These are phyloP conservation scores for Cucurbita ficifolia DNA, from an alignment of 306 rosid genomes.

Conservation along the genomic window DNA sequence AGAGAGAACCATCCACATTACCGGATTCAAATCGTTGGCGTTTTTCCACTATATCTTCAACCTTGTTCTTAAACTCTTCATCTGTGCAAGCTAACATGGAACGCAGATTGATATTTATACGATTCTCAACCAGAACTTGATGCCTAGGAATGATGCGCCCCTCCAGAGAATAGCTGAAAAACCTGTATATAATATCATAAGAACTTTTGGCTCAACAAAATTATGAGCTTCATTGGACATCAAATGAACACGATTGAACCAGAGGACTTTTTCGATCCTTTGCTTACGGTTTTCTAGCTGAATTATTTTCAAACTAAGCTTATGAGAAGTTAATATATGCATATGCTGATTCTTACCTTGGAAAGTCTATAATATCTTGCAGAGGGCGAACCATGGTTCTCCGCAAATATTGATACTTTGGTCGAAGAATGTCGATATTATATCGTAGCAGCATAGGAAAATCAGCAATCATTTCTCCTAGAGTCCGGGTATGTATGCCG, in stretches of 20 bases:
- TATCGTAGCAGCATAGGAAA: conserved; percentile 83
- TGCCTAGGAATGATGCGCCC: conserved; percentile 82
- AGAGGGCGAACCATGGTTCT: conserved; percentile 74
- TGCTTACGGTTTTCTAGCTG: neutral
- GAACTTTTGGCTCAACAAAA: neutral
- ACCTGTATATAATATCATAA: conserved; percentile 26
- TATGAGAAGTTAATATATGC: neutral
- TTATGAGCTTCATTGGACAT: neutral
- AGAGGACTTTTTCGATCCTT: neutral
- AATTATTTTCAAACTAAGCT: neutral
- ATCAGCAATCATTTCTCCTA: conserved; percentile 84
- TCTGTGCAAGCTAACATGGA: conserved; percentile 68
- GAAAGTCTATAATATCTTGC: conserved; percentile 74
- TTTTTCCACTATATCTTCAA: conserved; percentile 28
- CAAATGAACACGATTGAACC: neutral
- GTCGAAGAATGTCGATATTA: conserved; percentile 60
- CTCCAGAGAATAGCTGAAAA: conserved; percentile 85
- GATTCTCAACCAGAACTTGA: conserved; percentile 62
- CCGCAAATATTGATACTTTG: conserved; percentile 65
- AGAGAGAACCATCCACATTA: conserved; percentile 11
- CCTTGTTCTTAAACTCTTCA: conserved; percentile 60
- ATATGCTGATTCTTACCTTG: conserved; percentile 35
- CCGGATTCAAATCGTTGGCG: conserved; percentile 43
- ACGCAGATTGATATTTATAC: conserved; percentile 55
- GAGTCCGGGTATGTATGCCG: conserved; percentile 38